Conservation (phyloP, 192 early-diverging fungal genomes). For the Paraglomus occultum region DNA sequence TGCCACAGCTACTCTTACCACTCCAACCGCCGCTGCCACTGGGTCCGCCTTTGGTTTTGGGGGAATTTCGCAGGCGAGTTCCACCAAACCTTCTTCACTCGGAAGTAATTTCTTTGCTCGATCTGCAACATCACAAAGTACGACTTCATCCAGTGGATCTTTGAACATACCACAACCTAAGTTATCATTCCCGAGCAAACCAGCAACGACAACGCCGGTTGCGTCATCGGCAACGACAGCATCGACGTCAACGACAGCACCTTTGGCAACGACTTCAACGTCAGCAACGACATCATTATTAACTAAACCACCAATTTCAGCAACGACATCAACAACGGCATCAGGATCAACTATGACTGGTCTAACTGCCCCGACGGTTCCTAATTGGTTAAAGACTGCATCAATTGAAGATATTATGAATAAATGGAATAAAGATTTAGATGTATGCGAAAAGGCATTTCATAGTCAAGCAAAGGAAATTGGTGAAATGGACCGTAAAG, state of each 20-base stretch:
- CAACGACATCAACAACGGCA: conserved; percentile 29
- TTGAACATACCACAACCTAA: no score
- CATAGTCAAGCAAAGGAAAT: conserved; percentile 83
- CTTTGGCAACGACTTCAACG: conserved; percentile 26
- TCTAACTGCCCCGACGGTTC: conserved; percentile 46
- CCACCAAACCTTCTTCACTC: no score
- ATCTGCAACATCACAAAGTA: no score
- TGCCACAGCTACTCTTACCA: conserved; percentile 32
- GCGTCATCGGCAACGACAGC: conserved; percentile 36
- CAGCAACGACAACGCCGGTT: not conserved
- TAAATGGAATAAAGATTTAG: conserved; percentile 85
- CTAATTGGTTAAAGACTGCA: conserved; percentile 72
- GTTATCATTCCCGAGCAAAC: no score
- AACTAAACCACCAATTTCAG: conserved; percentile 29
- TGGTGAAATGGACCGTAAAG: conserved; percentile 76
- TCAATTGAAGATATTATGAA: conserved; percentile 90
- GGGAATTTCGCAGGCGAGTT: not conserved
- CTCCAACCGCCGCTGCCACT: conserved; percentile 34
- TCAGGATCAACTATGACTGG: conserved; percentile 36
- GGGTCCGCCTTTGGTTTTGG: conserved; percentile 2
- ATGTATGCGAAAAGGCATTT: conserved; percentile 77
- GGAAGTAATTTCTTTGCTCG: no score
- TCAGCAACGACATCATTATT: conserved; percentile 29
- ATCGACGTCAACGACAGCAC: conserved; percentile 30
- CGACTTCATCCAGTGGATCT: no score